Conservation (phyloP, 2,329 filamentous ascomycete species). For the Calonectria pauciramosa region DNA sequence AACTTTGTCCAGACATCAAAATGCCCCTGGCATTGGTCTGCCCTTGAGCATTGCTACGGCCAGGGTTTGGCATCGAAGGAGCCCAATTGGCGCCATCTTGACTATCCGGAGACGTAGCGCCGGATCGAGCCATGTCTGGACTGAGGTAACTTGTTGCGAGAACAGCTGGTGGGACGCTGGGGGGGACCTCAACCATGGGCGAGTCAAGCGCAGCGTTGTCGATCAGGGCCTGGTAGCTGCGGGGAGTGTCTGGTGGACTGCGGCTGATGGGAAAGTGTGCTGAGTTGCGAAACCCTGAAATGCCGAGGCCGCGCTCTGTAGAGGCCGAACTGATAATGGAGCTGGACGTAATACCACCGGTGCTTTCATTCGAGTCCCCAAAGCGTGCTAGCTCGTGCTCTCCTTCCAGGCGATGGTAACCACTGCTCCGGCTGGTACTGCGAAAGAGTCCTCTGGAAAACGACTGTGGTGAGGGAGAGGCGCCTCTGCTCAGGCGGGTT, state of each 20-base stretch:
- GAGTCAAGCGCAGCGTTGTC: constrained; percentile 15
- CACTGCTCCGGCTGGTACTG: constrained; percentile 32
- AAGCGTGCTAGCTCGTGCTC: constrained; percentile 40
- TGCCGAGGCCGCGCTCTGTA: constrained; percentile 31
- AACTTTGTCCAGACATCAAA: constrained; percentile 17
- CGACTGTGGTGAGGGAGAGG: constrained; percentile 20
- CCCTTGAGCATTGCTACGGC: not conserved
- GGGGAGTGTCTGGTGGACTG: constrained; percentile 40
- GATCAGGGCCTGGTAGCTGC: constrained; percentile 37
- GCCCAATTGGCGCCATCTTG: constrained; percentile 37
- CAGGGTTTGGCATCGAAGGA: constrained; percentile 37
- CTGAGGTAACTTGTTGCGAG: constrained; percentile 27
- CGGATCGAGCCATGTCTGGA: constrained; percentile 14
- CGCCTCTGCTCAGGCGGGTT: constrained; percentile 7
- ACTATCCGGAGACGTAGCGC: constrained; percentile 2
- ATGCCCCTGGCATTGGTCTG: constrained; percentile 13
- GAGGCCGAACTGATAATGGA: constrained; percentile 1
- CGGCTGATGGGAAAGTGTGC: constrained; percentile 28
- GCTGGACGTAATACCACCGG: not conserved
- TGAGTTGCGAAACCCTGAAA: constrained; percentile 27
- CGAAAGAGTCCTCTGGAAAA: constrained; percentile 37
- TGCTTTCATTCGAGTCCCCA: constrained; percentile 12
- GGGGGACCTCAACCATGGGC: not conserved
- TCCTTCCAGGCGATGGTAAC: constrained; percentile 34
- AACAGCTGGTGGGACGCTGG: not conserved